These are phyloP conservation scores for Lupinus albus DNA, from an alignment of 306 rosid species.

Conservation along the genomic window DNA sequence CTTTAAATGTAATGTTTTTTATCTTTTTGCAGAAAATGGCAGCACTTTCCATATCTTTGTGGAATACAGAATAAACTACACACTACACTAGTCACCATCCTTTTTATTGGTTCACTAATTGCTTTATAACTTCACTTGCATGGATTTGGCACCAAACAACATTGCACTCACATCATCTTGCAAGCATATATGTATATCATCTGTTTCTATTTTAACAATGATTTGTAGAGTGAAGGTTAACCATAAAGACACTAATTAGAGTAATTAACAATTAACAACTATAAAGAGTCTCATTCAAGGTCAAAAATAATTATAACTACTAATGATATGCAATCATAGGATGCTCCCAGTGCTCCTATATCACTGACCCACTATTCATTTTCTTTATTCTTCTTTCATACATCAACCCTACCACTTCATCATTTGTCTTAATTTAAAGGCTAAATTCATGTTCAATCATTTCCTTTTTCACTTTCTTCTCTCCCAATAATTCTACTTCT, in stretches of 20 bases:
- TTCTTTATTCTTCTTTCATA: slow-evolving; percentile 39
- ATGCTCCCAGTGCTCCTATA: slow-evolving; percentile 39
- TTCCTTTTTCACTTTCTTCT: background rate
- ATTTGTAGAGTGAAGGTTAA: background rate
- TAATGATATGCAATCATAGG: slow-evolving; percentile 47
- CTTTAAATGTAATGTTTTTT: too few species aligned
- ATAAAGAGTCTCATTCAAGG: background rate
- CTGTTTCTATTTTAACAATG: background rate
- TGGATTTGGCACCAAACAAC: background rate
- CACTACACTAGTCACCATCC: too few species aligned
- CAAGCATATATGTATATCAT: background rate
- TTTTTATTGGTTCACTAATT: background rate
- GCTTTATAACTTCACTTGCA: background rate
- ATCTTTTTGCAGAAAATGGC: too few species aligned
- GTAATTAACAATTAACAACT: background rate
- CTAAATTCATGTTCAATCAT: slow-evolving; percentile 10
- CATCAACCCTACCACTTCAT: slow-evolving; percentile 53
- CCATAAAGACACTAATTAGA: slow-evolving; percentile 6
- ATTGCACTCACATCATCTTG: background rate
- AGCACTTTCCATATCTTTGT: too few species aligned
- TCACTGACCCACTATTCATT: slow-evolving; percentile 44
- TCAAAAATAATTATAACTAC: slow-evolving; percentile 8
- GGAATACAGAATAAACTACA: too few species aligned
- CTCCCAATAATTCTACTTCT: background rate
- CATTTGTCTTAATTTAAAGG: slow-evolving; percentile 40